These are phyloP conservation scores for Neofusicoccum parvum DNA, from an alignment of 2,329 filamentous ascomycete genomes.

Conservation along the genomic window DNA sequence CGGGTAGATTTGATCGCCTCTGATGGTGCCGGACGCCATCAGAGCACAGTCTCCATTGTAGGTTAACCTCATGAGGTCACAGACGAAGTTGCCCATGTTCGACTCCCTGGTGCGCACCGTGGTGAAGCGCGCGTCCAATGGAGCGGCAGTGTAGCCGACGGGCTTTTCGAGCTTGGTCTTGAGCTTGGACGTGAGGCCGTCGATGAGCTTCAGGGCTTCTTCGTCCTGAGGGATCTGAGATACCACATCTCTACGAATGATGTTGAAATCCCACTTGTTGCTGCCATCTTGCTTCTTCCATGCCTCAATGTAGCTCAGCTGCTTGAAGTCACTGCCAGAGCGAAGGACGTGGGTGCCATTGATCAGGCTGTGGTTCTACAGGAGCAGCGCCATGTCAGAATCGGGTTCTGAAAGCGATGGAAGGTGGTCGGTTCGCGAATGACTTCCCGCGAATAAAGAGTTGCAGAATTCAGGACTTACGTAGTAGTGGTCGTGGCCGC, in stretches of 20 bases:
- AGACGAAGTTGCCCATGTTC: conserved; percentile 88
- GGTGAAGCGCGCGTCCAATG: conserved; percentile 83
- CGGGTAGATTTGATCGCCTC: conserved; percentile 86
- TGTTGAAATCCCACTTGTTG: conserved; percentile 75
- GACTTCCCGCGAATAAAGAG: no score
- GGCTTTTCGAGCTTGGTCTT: conserved; percentile 79
- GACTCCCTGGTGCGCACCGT: conserved; percentile 77
- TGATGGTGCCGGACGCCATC: conserved; percentile 83
- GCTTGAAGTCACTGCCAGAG: conserved; percentile 89
- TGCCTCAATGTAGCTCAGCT: conserved; percentile 84
- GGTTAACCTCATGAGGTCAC: conserved; percentile 85
- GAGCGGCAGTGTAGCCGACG: conserved; percentile 78
- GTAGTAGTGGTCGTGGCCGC: conserved; percentile 91
- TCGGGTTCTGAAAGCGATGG: neutral
- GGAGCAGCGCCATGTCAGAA: neutral
- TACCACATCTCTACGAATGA: conserved; percentile 73
- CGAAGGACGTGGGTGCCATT: conserved; percentile 83
- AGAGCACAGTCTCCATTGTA: conserved; percentile 79
- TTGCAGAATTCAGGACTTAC: conserved; percentile 26
- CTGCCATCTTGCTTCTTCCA: conserved; percentile 56
- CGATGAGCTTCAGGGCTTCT: conserved; percentile 63
- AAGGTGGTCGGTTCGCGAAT: no score
- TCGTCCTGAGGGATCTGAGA: conserved; percentile 67
- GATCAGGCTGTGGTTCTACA: conserved; percentile 63
- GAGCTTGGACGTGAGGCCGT: conserved; percentile 70